These are phyloP conservation scores for Guadua angustifolia DNA, from an alignment of 176 grass and related monocot genomes.

Conservation along the genomic window DNA sequence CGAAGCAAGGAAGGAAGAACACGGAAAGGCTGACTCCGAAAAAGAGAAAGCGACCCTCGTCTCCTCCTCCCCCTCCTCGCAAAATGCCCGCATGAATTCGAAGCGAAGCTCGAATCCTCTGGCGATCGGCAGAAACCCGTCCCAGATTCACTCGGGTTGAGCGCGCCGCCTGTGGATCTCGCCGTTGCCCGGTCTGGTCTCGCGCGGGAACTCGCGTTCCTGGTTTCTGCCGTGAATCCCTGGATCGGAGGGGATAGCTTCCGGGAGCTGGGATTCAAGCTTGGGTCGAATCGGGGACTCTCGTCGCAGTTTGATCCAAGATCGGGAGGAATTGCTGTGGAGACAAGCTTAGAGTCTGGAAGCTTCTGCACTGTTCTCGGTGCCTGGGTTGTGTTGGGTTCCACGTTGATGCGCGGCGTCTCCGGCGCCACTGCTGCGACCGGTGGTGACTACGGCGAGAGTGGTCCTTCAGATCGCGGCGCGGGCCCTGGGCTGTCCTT, in stretches of 20 bases:
- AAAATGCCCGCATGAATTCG: not conserved
- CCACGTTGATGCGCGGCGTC: slow-evolving; percentile 44
- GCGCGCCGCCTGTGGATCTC: not conserved
- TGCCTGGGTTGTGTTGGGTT: not conserved
- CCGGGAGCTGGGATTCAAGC: not conserved
- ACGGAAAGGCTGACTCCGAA: not conserved
- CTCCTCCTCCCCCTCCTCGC: not conserved
- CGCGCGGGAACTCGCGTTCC: not conserved
- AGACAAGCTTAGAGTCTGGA: not conserved
- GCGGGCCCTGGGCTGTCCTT: not conserved
- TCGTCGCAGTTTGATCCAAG: not conserved
- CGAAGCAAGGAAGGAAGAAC: not conserved
- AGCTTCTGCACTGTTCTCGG: slow-evolving; percentile 25
- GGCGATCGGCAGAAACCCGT: not conserved
- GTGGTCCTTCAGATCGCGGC: slow-evolving; percentile 2
- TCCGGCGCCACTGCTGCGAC: slow-evolving; percentile 20
- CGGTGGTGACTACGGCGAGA: not conserved
- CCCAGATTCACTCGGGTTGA: slow-evolving; percentile 3
- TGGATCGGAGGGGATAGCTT: not conserved
- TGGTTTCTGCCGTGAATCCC: not conserved
- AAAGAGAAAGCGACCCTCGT: not conserved
- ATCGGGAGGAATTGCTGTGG: not conserved
- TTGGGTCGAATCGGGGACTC: not conserved
- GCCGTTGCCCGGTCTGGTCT: not conserved
- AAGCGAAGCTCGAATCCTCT: not conserved